These are phyloP conservation scores for Quercus gilva DNA, from an alignment of 306 rosid genomes.

Conservation along the genomic window DNA sequence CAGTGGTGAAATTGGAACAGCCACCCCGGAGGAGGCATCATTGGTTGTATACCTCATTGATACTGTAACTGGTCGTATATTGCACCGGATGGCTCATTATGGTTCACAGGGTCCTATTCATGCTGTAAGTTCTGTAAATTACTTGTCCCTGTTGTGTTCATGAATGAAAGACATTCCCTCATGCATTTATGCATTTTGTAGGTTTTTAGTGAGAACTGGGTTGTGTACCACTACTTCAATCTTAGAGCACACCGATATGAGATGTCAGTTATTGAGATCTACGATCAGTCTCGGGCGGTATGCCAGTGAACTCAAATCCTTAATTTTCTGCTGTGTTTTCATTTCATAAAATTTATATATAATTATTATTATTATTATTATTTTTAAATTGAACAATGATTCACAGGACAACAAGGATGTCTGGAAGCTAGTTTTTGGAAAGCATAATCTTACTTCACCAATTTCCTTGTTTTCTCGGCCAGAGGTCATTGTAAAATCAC, in stretches of 20 bases:
- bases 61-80: conserved; percentile 83
- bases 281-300: conserved; percentile 97
- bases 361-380: too few relatives aligned
- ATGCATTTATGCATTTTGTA: conserved; percentile 34
- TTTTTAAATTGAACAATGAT: conserved; percentile 11
- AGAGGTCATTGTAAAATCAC: conserved; percentile 73
- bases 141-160: conserved; percentile 19
- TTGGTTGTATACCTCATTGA: conserved; percentile 86
- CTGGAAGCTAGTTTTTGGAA: conserved; percentile 91
- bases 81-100: conserved; percentile 87
- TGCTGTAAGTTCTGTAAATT: conserved; percentile 62
- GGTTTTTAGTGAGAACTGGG: conserved; percentile 99
- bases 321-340: conserved; percentile 13
- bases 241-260: conserved; percentile 98
- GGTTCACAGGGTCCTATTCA: conserved; percentile 97
- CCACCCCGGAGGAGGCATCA: conserved; percentile 85
- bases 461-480: conserved; percentile 85
- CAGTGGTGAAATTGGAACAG: conserved; percentile 76
- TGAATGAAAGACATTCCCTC: conserved; percentile 18
- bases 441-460: conserved; percentile 94
- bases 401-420: conserved; percentile 85
- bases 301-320: conserved; percentile 29
- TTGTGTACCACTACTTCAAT: conserved; percentile 96
- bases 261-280: conserved; percentile 95
- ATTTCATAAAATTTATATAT: conserved; percentile 9